Base-by-base conservation (phyloP, 768 basidiomycete species). In the Rubroboletus satanas region DNA sequence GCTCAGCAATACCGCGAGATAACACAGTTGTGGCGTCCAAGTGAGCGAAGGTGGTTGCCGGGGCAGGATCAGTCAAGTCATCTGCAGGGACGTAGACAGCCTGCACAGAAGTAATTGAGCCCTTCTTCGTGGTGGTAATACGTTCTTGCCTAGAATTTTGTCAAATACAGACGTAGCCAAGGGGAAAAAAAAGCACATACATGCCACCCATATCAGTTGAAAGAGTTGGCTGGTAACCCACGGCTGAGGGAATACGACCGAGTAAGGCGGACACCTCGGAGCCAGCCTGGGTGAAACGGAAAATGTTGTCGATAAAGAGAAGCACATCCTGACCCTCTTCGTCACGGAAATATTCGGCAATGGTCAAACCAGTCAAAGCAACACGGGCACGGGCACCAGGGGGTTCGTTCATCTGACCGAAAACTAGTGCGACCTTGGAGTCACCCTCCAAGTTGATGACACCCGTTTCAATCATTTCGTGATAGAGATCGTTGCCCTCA, bases 351-450 rank as follows among this genome's bases (percentile, higher is more conserved):
- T 98, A 99, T 79, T 99, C 97, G 62, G 97, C 97, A 66, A 98
- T 98, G 71, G 97, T 99, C 56, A 99, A 80, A 76, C 97, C 97
- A 66, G 97, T 98, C 67, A 99, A 86, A 62, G 97, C 97, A 68
- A 99, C 97, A 90, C 97, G 97, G 69, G 97, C 97, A 85, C 97
- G 95, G 65, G 97, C 97, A 85, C 97, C 97, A 67, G 97, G 97
- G 73, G 97, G 97, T 82, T 99, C 97, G 80, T 99, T 99, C 97
- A 99, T 99, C 79, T 99, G 97, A 82, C 97, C 97, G 81, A 99
- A 99, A 66, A 99, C 97, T 61, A 99, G 87, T 68, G 97, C 96
- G 77, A 98, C 97, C 85, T 99, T 99, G 74, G 97, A 99, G 76
- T 98, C 95, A 76, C 96, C 97, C 72, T 98, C 84, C 71, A 98